phyloP scores from a whole-genome alignment of 495 filamentous ascomycete species.

The Cercophora samala region DNA sequence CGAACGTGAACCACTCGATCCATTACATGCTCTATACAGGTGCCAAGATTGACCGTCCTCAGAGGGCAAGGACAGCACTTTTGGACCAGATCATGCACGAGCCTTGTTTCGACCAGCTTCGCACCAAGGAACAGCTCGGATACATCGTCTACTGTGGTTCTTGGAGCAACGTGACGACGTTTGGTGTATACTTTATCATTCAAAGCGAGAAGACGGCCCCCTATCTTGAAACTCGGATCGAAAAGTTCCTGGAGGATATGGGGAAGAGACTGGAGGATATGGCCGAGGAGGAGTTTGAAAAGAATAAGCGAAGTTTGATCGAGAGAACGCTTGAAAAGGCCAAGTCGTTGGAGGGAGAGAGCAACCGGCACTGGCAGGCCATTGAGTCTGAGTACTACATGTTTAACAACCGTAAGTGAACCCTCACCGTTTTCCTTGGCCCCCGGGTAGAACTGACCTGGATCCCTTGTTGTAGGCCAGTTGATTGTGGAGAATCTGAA shows the following conservation, averaged over 20 bases:
- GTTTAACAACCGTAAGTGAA: slow-evolving; percentile 70
- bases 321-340: slow-evolving; percentile 86
- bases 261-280: slow-evolving; percentile 65
- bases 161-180: slow-evolving; percentile 64
- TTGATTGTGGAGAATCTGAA: slow-evolving; percentile 73
- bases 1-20: slow-evolving; percentile 95
- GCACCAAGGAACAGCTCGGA: slow-evolving; percentile 96
- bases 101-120: slow-evolving; percentile 87
- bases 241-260: slow-evolving; percentile 70
- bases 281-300: slow-evolving; percentile 81
- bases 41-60: slow-evolving; percentile 58
- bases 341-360: slow-evolving; percentile 89
- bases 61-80: slow-evolving; percentile 74
- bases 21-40: slow-evolving; percentile 86
- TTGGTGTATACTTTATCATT: slow-evolving; percentile 86
- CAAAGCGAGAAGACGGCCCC: slow-evolving; percentile 83
- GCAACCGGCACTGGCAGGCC: slow-evolving; percentile 74
- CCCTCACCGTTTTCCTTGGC: not conserved
- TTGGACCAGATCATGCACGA: slow-evolving; percentile 92
- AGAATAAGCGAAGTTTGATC: slow-evolving; percentile 84
- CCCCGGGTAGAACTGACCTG: not conserved
- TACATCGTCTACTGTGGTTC: slow-evolving; percentile 90
- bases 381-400: slow-evolving; percentile 85
- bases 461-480: slow-evolving; percentile 51
- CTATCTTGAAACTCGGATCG: slow-evolving; percentile 84